Evolutionary conservation across 2,329 filamentous ascomycete species (phyloP).

Genomic region (Microcyclospora pomicola): DNA sequence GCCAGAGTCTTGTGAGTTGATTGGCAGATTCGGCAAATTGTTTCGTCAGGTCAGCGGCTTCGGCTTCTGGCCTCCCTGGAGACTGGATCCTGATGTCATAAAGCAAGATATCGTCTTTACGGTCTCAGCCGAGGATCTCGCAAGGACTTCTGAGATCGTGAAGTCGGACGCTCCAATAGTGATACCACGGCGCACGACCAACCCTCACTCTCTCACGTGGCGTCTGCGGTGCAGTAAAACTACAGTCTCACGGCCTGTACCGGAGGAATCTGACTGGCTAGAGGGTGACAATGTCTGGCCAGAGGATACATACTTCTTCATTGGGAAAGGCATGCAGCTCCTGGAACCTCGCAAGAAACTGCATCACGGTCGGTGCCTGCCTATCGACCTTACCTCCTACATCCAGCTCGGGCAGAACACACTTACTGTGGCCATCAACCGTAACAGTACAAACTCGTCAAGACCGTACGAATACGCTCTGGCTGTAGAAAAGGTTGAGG

Average conservation of each 20-base stretch:
- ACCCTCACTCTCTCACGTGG: constrained; percentile 38
- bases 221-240: constrained; percentile 53
- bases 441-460: constrained; percentile 23
- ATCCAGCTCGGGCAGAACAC: constrained; percentile 48
- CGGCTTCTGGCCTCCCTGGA: constrained; percentile 31
- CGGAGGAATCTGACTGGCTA: constrained; percentile 45
- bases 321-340: constrained; percentile 28
- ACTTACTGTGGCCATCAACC: constrained; percentile 40
- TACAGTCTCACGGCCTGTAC: constrained; percentile 18
- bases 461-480: constrained; percentile 40
- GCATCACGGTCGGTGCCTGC: constrained; percentile 62
- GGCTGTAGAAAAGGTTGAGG: constrained; percentile 56
- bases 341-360: constrained; percentile 50
- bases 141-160: too few species aligned
- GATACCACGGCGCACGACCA: too few species aligned
- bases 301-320: constrained; percentile 55
- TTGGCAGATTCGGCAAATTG: constrained; percentile 14
- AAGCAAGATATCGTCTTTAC: too few species aligned
- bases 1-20: constrained; percentile 15
- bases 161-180: too few species aligned
- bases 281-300: constrained; percentile 58
- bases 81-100: too few species aligned
- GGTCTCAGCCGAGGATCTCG: too few species aligned
- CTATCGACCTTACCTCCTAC: constrained; percentile 55
- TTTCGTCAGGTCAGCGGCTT: constrained; percentile 48